Evolutionary conservation across 768 basidiomycete species (phyloP).

Genomic region (Tulasnella sp.): DNA sequence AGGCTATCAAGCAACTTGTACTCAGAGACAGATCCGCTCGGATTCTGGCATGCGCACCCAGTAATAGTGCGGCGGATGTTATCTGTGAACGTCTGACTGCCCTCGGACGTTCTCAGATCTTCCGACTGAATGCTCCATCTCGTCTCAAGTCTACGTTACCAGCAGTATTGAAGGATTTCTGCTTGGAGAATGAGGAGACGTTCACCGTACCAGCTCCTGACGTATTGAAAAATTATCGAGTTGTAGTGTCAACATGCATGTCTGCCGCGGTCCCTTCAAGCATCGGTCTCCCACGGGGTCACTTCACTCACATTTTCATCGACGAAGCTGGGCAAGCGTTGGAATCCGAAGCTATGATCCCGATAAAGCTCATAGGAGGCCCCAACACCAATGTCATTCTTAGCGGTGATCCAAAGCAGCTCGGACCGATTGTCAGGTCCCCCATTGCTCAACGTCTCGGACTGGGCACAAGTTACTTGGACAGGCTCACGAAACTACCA

Average conservation of each 20-base stretch:
- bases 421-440: constrained; percentile 30
- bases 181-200: constrained; percentile 30
- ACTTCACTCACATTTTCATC: constrained; percentile 48
- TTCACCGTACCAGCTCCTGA: constrained; percentile 37
- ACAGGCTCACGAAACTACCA: constrained; percentile 26
- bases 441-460: constrained; percentile 22
- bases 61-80: constrained; percentile 53
- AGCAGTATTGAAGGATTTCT: constrained; percentile 29
- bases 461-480: constrained; percentile 27
- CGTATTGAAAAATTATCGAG: constrained; percentile 33
- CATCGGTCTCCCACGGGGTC: constrained; percentile 38
- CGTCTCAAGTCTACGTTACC: constrained; percentile 31
- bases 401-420: constrained; percentile 29
- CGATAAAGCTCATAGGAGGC: constrained; percentile 26
- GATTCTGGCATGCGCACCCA: constrained; percentile 53
- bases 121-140: constrained; percentile 42
- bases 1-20: constrained; percentile 46
- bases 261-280: constrained; percentile 38
- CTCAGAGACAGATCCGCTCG: constrained; percentile 29
- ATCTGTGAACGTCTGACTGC: constrained; percentile 33
- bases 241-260: constrained; percentile 46
- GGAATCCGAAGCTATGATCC: constrained; percentile 45
- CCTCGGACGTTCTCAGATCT: constrained; percentile 26
- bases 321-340: constrained; percentile 55
- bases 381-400: constrained; percentile 28